phyloP scores from a whole-genome alignment of 2,329 filamentous ascomycete genomes.

The Blastomyces silverae region DNA sequence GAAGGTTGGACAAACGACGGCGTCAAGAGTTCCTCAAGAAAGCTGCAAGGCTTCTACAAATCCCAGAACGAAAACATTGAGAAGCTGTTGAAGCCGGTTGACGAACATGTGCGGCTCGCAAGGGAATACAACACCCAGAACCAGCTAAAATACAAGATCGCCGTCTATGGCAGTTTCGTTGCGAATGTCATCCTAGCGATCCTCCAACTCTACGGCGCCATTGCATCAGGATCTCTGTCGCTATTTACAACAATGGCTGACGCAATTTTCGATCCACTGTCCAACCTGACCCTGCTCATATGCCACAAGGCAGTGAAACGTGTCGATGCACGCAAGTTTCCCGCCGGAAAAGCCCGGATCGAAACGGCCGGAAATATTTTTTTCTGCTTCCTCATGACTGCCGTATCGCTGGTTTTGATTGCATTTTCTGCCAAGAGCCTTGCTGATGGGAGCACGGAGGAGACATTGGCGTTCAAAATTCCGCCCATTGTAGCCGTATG shows the following conservation, averaged over 20 bases:
- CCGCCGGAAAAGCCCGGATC: slow-evolving; percentile 85
- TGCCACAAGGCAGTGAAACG: slow-evolving; percentile 80
- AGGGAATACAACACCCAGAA: slow-evolving; percentile 74
- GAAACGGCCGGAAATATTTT: slow-evolving; percentile 94
- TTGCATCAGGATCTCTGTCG: slow-evolving; percentile 81
- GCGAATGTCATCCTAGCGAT: slow-evolving; percentile 74
- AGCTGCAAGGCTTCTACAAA: slow-evolving; percentile 76
- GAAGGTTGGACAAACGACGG: slow-evolving; percentile 35
- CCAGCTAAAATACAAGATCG: slow-evolving; percentile 58
- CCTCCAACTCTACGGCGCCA: slow-evolving; percentile 83
- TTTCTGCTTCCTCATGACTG: slow-evolving; percentile 93
- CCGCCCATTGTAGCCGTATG: slow-evolving; percentile 79
- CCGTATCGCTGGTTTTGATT: slow-evolving; percentile 86
- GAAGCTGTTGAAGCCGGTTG: slow-evolving; percentile 81
- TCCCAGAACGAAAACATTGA: slow-evolving; percentile 91
- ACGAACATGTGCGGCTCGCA: slow-evolving; percentile 78
- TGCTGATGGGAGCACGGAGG: slow-evolving; percentile 40
- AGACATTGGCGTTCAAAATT: slow-evolving; percentile 63
- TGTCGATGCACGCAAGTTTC: slow-evolving; percentile 80
- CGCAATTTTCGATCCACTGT: slow-evolving; percentile 84
- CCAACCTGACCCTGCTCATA: slow-evolving; percentile 79
- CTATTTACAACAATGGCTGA: slow-evolving; percentile 98
- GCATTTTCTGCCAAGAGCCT: slow-evolving; percentile 76
- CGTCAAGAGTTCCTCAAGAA: slow-evolving; percentile 37
- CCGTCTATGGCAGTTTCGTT: slow-evolving; percentile 60